Base-by-base conservation (phyloP, 116 monocot species). In the Iris pallida region DNA sequence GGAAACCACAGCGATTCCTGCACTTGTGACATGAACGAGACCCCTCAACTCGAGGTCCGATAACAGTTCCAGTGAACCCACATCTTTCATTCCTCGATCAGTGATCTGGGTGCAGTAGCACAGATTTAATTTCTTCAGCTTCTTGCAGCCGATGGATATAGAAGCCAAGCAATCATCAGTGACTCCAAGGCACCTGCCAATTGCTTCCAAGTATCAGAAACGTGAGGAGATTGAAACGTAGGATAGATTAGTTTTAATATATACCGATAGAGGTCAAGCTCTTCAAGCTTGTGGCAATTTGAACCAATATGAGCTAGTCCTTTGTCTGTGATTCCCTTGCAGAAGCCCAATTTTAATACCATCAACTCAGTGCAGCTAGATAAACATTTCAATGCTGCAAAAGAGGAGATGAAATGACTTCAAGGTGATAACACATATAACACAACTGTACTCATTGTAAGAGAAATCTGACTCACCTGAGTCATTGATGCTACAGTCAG, bases 231-330 rank as follows among this genome's bases (percentile, higher is more conserved):
- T 8, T 67, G 47, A 65, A 52, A 40, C 51, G 19, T 1, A 49
- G 51, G 20, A 20, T 51, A 20, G 48, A 58, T 8, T 16, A 9
- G 14, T 47, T 12, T 40, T 8, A 49, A 45, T n/a, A 66, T 45
- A 75, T 69, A 95, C 95, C 95, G 79, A 47, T 95, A 95, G 42
- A 95, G 77, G 76, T 95, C 95, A 57, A 95, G 85, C 49, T 85
- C 83, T 58, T 61, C 45, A 59, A 95, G 88, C 53, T 83, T 79
- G 51, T 17, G 69, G 81, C 95, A 90, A 18, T 73, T 88, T 2
- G 77, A 86, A 71, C 75, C 82, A 67, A 95, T 80, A 73, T 67
- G 46, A 57, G 64, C 54, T 12, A 95, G 82, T 5, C 95, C 95
- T 60, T 79, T 62, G 44, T 82, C 75, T 15, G 88, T 83, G 64